Evolutionary conservation across 768 basidiomycete species (phyloP).

Genomic region (Hypholoma sublateritium): DNA sequence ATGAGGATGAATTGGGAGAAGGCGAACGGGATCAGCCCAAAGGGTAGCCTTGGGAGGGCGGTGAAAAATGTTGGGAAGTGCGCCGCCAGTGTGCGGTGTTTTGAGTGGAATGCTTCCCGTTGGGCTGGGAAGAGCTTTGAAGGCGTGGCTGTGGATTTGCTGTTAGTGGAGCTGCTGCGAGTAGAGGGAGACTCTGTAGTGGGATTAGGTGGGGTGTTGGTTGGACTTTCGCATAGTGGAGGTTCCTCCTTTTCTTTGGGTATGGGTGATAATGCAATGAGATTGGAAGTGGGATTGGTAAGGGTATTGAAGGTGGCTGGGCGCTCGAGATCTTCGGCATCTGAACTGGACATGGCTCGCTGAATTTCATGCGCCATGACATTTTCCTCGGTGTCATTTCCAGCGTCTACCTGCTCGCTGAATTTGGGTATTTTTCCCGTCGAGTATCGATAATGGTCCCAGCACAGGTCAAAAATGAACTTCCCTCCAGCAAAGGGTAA

Average conservation of each 20-base stretch:
- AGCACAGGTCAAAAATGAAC: constrained; percentile 61
- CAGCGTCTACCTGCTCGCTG: constrained; percentile 8
- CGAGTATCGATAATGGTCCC: constrained; percentile 52
- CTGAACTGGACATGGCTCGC: constrained; percentile 25
- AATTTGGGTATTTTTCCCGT: constrained; percentile 19
- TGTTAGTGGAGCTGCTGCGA: constrained; percentile 1
- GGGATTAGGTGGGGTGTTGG: neutral
- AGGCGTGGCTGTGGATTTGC: neutral
- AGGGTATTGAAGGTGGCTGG: constrained; percentile 12
- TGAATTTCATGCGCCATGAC: constrained; percentile 25
- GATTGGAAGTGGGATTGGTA: neutral
- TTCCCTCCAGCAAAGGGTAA: constrained; percentile 79
- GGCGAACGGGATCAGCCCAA: constrained; percentile 85
- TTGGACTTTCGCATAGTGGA: neutral
- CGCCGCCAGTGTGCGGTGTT: constrained; percentile 15
- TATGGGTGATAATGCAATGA: constrained; percentile 11
- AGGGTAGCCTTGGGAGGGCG: constrained; percentile 68
- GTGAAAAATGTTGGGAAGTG: constrained; percentile 74
- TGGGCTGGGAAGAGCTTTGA: constrained; percentile 10
- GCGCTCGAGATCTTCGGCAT: constrained; percentile 13
- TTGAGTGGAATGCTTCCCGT: constrained; percentile 13
- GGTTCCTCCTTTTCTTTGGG: neutral
- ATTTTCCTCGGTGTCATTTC: constrained; percentile 20
- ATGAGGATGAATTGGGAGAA: constrained; percentile 96
- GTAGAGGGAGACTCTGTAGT: neutral